Conservation (phyloP, 371 early-diverging fungal species). For the Circinella minor region DNA sequence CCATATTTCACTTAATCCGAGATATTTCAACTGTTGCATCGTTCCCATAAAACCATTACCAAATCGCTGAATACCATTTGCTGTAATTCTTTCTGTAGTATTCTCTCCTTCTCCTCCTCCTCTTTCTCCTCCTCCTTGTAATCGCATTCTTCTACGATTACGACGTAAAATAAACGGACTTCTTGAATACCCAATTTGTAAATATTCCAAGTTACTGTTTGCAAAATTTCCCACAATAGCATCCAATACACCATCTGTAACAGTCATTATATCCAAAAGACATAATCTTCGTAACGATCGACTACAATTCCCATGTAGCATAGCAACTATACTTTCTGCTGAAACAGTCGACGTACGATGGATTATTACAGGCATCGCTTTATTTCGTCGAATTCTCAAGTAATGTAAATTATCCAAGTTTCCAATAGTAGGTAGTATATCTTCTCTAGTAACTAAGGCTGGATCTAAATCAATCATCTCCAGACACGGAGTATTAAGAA, state of each 20-base stretch:
- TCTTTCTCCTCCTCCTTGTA: too few relatives aligned
- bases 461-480: neutral
- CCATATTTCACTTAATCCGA: neutral
- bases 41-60: neutral
- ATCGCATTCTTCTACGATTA: neutral
- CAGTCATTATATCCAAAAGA: neutral
- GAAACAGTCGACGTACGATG: neutral
- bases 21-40: neutral
- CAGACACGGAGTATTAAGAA: neutral
- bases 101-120: too few relatives aligned
- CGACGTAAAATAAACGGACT: neutral
- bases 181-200: slow-evolving; percentile 1
- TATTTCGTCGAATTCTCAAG: neutral
- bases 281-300: slow-evolving; percentile 1
- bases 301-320: neutral
- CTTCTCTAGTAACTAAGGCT: neutral
- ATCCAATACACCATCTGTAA: slow-evolving; percentile 1
- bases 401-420: neutral
- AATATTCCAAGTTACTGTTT: neutral
- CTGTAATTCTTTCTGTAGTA: neutral
- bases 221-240: neutral
- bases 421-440: neutral
- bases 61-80: neutral
- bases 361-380: too few relatives aligned
- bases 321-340: neutral